Conservation (phyloP, 371 early-diverging fungal species). For the Globomyces sp. region DNA sequence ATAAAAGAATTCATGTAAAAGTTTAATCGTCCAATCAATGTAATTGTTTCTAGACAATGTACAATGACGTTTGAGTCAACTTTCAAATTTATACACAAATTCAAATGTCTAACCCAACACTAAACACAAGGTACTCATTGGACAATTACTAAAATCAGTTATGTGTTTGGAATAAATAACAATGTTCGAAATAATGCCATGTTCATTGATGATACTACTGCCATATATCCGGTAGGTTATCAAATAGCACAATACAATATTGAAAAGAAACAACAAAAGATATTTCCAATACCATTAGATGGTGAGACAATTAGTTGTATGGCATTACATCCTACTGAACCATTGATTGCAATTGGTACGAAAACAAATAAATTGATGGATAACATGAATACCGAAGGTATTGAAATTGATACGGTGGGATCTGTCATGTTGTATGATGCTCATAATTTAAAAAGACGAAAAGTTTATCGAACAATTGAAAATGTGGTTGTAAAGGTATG, state of each 20-base stretch:
- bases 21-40: too few species aligned
- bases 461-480: slow-evolving; percentile 27
- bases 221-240: slow-evolving; percentile 48
- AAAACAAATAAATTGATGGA: neutral
- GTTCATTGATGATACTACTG: slow-evolving; percentile 43
- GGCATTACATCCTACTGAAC: slow-evolving; percentile 22
- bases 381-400: neutral
- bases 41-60: too few species aligned
- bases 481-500: slow-evolving; percentile 14
- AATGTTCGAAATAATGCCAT: slow-evolving; percentile 35
- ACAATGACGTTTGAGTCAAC: too few species aligned
- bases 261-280: slow-evolving; percentile 45
- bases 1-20: too few species aligned
- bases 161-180: slow-evolving; percentile 45
- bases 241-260: slow-evolving; percentile 47
- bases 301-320: slow-evolving; percentile 42
- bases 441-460: slow-evolving; percentile 29
- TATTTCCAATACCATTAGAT: slow-evolving; percentile 39
- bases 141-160: slow-evolving; percentile 20
- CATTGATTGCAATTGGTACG: slow-evolving; percentile 9
- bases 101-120: slow-evolving; percentile 10
- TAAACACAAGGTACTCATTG: neutral
- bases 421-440: slow-evolving; percentile 23
- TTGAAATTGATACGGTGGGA: neutral
- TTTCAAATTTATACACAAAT: too few species aligned